These are phyloP conservation scores for Crithidia brevicula DNA, from an alignment of 208 protist species.

Conservation along the genomic window DNA sequence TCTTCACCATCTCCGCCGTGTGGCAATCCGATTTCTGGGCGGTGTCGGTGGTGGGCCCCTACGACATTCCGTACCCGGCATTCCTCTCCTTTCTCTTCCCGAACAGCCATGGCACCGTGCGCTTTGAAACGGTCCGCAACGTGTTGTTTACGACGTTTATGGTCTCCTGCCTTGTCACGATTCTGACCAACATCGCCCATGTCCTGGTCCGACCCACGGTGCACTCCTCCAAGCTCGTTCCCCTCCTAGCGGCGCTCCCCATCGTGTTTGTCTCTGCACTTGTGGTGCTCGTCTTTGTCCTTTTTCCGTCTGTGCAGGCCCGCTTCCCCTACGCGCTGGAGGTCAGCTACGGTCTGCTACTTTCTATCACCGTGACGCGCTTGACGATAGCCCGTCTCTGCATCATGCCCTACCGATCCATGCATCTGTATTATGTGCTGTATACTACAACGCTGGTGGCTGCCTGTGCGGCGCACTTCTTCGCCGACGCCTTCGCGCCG, in stretches of 20 bases:
- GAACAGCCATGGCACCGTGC: conserved; percentile 25
- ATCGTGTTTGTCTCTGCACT: conserved; percentile 49
- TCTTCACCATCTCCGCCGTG: conserved; percentile 66
- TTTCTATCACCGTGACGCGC: conserved; percentile 73
- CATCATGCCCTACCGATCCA: conserved; percentile 63
- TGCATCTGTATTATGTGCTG: conserved; percentile 48
- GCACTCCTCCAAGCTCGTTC: conserved; percentile 33
- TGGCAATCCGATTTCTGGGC: conserved; percentile 60
- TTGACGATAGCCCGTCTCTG: conserved; percentile 83
- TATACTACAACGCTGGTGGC: conserved; percentile 35
- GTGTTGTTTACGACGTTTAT: conserved; percentile 53
- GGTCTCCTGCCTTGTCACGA: conserved; percentile 43
- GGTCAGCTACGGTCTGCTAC: conserved; percentile 75
- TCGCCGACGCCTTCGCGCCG: conserved; percentile 5
- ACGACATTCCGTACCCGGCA: conserved; percentile 30
- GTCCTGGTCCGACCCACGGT: conserved; percentile 36
- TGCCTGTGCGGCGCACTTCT: conserved; percentile 38
- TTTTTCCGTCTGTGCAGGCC: conserved; percentile 49
- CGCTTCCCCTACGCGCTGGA: conserved; percentile 76
- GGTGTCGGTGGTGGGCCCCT: conserved; percentile 38
- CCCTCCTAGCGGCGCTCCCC: conserved; percentile 50
- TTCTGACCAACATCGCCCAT: conserved; percentile 66
- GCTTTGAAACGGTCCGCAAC: conserved; percentile 50
- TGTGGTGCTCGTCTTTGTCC: conserved; percentile 48
- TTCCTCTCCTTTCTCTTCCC: conserved; percentile 17